Conservation (phyloP, 2,329 filamentous ascomycete species). For the Cladosporium phlei region DNA sequence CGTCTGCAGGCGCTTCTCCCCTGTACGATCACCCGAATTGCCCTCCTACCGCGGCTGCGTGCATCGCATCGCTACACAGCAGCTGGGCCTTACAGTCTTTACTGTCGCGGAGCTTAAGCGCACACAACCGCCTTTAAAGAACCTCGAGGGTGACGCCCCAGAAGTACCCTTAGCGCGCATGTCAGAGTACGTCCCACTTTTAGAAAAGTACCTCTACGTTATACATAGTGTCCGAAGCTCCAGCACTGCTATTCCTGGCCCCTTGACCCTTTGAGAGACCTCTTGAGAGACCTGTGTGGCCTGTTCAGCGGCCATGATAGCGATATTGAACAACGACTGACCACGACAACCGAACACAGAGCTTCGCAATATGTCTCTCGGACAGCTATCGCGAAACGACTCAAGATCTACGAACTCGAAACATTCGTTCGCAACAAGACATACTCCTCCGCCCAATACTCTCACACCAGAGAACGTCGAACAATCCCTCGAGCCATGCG, state of each 20-base stretch:
- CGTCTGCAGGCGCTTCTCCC: slow-evolving; percentile 31
- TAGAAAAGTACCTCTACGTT: slow-evolving; percentile 1
- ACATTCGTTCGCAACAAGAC: slow-evolving; percentile 29
- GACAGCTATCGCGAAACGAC: slow-evolving; percentile 36
- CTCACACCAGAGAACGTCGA: slow-evolving; percentile 44
- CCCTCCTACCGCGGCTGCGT: slow-evolving; percentile 38
- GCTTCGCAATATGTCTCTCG: slow-evolving; percentile 40
- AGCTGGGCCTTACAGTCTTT: not conserved
- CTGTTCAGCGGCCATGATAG: slow-evolving; percentile 21
- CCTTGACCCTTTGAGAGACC: slow-evolving; percentile 19
- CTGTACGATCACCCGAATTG: slow-evolving; percentile 24
- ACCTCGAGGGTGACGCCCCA: not conserved
- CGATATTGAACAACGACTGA: slow-evolving; percentile 22
- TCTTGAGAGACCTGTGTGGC: slow-evolving; percentile 17
- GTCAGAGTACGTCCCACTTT: slow-evolving; percentile 28
- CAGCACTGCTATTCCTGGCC: slow-evolving; percentile 22
- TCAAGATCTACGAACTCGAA: slow-evolving; percentile 36
- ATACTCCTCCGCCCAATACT: slow-evolving; percentile 38
- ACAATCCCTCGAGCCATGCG: slow-evolving; percentile 73
- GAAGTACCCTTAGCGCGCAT: slow-evolving; percentile 28
- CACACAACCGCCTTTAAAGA: not conserved
- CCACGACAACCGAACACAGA: slow-evolving; percentile 14
- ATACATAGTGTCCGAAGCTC: slow-evolving; percentile 24
- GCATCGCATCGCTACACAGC: slow-evolving; percentile 27
- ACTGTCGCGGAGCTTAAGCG: not conserved